These are phyloP conservation scores for Gamarada debralockiae DNA, from an alignment of 495 filamentous ascomycete genomes.

Conservation along the genomic window DNA sequence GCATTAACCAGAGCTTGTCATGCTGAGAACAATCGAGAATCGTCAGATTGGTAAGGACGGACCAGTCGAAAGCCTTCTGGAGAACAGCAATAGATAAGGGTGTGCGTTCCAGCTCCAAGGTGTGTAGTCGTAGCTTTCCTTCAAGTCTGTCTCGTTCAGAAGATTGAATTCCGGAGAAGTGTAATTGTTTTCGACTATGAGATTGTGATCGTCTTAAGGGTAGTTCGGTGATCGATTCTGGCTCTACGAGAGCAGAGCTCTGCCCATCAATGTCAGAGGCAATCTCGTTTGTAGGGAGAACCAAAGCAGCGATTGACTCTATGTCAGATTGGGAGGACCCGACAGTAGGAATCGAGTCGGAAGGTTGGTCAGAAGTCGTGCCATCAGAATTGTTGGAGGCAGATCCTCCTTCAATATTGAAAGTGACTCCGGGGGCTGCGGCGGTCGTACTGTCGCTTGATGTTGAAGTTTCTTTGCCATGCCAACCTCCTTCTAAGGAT, in stretches of 20 bases:
- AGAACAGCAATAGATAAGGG: conserved; percentile 66
- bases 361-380: not conserved
- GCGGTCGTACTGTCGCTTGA: conserved; percentile 1
- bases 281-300: conserved; percentile 12
- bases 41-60: conserved; percentile 69
- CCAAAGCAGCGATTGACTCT: conserved; percentile 11
- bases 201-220: conserved; percentile 14
- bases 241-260: not conserved
- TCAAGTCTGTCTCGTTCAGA: conserved; percentile 28
- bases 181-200: conserved; percentile 13
- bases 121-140: conserved; percentile 64
- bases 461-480: conserved; percentile 2
- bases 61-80: conserved; percentile 75
- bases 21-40: conserved; percentile 75
- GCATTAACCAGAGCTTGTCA: conserved; percentile 76
- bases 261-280: not conserved
- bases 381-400: not conserved
- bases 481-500: conserved; percentile 12
- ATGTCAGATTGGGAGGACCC: conserved; percentile 12
- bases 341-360: not conserved
- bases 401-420: conserved; percentile 7
- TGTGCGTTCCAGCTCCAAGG: conserved; percentile 81
- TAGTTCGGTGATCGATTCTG: conserved; percentile 1
- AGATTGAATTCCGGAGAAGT: conserved; percentile 15
- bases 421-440: conserved; percentile 4